Percentiles rank a stretch among this genome's conserved stretches.
These are phyloP conservation scores for Hemileccinum rubropunctum DNA, from an alignment of 768 basidiomycete genomes.

Conservation along the genomic window DNA sequence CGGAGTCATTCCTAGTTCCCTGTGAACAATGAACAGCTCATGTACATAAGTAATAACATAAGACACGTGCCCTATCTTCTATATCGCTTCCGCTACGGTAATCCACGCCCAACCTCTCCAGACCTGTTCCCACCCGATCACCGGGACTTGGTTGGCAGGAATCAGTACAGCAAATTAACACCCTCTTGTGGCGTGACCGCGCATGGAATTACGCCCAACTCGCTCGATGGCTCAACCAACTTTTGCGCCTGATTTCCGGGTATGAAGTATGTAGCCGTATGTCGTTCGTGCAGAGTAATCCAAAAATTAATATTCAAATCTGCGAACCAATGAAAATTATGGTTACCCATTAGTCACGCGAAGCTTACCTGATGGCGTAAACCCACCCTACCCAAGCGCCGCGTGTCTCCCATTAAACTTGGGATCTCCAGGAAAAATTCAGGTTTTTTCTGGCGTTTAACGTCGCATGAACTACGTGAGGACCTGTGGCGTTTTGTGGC, in stretches of 20 bases:
- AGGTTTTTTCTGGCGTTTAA: slow-evolving; percentile 20
- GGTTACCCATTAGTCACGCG: slow-evolving; percentile 1
- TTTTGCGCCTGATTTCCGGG: slow-evolving; percentile 20
- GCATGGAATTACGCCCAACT: slow-evolving; percentile 4
- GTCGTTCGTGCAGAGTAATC: slow-evolving; percentile 14
- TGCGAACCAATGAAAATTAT: slow-evolving; percentile 6
- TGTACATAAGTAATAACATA: slow-evolving; percentile 20
- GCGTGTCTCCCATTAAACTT: slow-evolving; percentile 11
- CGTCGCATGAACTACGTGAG: slow-evolving; percentile 16
- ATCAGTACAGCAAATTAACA: slow-evolving; percentile 3
- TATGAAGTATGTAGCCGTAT: slow-evolving; percentile 19
- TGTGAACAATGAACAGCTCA: background rate
- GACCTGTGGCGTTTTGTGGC: slow-evolving; percentile 21
- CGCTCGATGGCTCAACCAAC: background rate
- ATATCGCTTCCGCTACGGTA: background rate
- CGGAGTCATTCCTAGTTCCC: background rate
- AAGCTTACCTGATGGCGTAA: slow-evolving; percentile 13
- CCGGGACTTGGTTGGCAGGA: background rate
- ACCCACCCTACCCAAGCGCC: slow-evolving; percentile 5
- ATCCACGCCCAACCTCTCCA: slow-evolving; percentile 1
- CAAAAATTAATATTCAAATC: slow-evolving; percentile 22
- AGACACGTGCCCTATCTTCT: background rate
- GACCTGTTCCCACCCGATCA: slow-evolving; percentile 18
- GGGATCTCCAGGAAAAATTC: slow-evolving; percentile 6
- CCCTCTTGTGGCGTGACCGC: background rate